A percentile compares a stretch with the other conserved stretches of the same genome.
phyloP scores from a whole-genome alignment of 2,329 filamentous ascomycete genomes.

The Aspergillus fijiensis region DNA sequence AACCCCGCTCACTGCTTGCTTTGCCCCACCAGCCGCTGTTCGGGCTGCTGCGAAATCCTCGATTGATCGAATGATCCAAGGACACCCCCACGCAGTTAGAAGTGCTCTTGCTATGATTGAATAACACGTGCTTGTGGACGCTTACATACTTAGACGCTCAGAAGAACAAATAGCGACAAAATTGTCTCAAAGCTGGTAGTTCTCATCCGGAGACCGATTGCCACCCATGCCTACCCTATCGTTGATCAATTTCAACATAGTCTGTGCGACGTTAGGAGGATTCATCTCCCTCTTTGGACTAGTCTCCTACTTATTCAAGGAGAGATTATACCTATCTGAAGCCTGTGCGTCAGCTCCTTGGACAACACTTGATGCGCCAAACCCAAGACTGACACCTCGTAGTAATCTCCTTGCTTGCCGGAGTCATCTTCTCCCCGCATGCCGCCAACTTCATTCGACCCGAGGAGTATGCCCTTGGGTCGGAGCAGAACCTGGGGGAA shows the following conservation, averaged over 20 bases:
- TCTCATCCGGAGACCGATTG: not conserved
- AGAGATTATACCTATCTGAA: slow-evolving; percentile 88
- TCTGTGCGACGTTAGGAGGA: slow-evolving; percentile 75
- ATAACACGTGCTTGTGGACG: slow-evolving; percentile 36
- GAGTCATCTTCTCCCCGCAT: slow-evolving; percentile 74
- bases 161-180: not conserved
- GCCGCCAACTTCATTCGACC: slow-evolving; percentile 75
- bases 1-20: not conserved
- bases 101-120: slow-evolving; percentile 33
- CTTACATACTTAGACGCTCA: not conserved
- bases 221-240: slow-evolving; percentile 60
- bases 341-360: slow-evolving; percentile 61
- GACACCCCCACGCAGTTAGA: not conserved
- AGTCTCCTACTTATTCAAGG: slow-evolving; percentile 85
- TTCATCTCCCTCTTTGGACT: slow-evolving; percentile 89
- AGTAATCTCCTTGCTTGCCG: slow-evolving; percentile 83
- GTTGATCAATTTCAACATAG: slow-evolving; percentile 78
- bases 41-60: not conserved
- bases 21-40: not conserved
- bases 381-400: slow-evolving; percentile 13
- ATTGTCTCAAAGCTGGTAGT: not conserved
- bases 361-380: not conserved
- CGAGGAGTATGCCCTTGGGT: slow-evolving; percentile 67
- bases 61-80: not conserved
- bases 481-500: slow-evolving; percentile 60